Conservation (phyloP, 768 basidiomycete species). For the Sistotremastrum suecicum region DNA sequence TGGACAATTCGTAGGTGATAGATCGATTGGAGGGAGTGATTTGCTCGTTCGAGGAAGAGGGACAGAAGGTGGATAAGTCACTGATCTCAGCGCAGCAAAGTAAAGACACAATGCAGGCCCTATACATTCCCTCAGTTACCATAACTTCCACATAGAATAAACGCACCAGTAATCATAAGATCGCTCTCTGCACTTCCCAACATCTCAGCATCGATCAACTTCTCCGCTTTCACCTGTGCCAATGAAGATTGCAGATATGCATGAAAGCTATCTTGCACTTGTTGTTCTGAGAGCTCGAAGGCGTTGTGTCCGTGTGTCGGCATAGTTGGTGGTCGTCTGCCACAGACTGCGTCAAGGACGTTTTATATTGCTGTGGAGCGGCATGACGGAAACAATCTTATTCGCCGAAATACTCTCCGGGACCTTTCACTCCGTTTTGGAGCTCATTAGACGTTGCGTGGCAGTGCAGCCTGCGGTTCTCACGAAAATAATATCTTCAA, state of each 20-base stretch:
- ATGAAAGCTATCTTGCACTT: constrained; percentile 70
- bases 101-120: constrained; percentile 76
- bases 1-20: constrained; percentile 59
- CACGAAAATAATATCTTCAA: too few relatives aligned
- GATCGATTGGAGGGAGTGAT: constrained; percentile 32
- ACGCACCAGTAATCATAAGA: constrained; percentile 71
- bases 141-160: not conserved
- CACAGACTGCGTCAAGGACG: not conserved
- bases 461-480: too few relatives aligned
- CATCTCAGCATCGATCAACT: constrained; percentile 55
- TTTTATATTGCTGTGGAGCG: too few relatives aligned
- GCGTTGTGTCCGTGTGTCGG: constrained; percentile 14
- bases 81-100: constrained; percentile 68
- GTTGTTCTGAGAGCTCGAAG: constrained; percentile 37
- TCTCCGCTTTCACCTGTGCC: constrained; percentile 59
- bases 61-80: constrained; percentile 65
- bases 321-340: constrained; percentile 6
- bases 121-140: constrained; percentile 10
- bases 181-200: constrained; percentile 69
- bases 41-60: constrained; percentile 53
- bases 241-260: constrained; percentile 69
- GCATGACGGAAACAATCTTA: too few relatives aligned
- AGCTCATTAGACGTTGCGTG: too few relatives aligned
- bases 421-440: too few relatives aligned
- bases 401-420: too few relatives aligned